These are phyloP conservation scores for Fusarium tuaranense DNA, from an alignment of 2,329 filamentous ascomycete species.

Conservation along the genomic window DNA sequence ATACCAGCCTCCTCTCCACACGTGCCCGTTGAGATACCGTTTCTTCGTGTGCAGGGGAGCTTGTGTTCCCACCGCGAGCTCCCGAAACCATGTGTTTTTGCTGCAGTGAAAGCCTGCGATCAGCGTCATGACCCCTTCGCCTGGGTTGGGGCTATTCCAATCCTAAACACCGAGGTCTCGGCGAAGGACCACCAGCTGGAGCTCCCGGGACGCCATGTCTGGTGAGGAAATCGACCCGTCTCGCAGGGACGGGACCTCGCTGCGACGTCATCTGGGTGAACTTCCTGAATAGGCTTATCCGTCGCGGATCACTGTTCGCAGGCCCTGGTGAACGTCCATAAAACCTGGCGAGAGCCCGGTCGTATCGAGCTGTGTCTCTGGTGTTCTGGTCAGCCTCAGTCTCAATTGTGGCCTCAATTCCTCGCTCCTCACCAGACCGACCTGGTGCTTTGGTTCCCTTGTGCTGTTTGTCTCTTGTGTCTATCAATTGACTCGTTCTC, in stretches of 20 bases:
- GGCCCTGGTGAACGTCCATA: conserved; percentile 23
- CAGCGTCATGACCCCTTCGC: conserved; percentile 25
- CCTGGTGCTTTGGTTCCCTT: conserved; percentile 3
- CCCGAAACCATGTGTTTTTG: conserved; percentile 22
- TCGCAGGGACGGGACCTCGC: conserved; percentile 11
- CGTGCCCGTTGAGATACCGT: conserved; percentile 33
- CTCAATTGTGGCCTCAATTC: conserved; percentile 20
- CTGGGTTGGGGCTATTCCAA: conserved; percentile 30
- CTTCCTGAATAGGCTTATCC: conserved; percentile 35
- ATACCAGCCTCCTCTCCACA: conserved; percentile 34
- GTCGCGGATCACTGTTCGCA: conserved; percentile 21
- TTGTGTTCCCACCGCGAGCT: conserved; percentile 9
- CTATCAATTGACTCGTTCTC: conserved; percentile 18
- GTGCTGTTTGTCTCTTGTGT: not conserved
- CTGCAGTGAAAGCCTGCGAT: conserved; percentile 34
- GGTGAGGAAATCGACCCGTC: conserved; percentile 20
- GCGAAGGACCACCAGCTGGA: conserved; percentile 17
- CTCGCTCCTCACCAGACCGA: conserved; percentile 9
- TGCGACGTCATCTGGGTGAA: conserved; percentile 25
- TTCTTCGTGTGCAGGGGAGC: conserved; percentile 2
- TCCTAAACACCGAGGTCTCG: conserved; percentile 31
- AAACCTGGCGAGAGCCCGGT: conserved; percentile 27
- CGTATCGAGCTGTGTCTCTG: not conserved
- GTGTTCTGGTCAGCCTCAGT: conserved; percentile 24
- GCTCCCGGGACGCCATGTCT: conserved; percentile 5